phyloP scores from a whole-genome alignment of 2,329 filamentous ascomycete species.

The Aspergillaceae sp. region DNA sequence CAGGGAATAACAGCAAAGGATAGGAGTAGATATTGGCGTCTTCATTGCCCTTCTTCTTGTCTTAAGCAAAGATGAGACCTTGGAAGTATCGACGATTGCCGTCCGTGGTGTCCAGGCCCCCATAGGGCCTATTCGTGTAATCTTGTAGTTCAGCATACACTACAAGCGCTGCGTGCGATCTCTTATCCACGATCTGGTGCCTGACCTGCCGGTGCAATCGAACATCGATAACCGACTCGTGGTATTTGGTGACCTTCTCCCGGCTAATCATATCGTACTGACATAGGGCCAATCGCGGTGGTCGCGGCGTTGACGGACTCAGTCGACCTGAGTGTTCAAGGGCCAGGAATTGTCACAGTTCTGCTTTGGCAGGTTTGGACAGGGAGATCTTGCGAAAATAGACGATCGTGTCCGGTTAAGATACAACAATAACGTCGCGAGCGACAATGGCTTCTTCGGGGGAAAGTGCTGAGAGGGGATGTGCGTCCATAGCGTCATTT shows the following conservation, averaged over 20 bases:
- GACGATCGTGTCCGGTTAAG: slow-evolving; percentile 23
- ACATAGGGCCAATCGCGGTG: slow-evolving; percentile 44
- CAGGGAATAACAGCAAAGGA: slow-evolving; percentile 43
- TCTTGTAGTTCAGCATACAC: slow-evolving; percentile 23
- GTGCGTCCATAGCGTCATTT: slow-evolving; percentile 15
- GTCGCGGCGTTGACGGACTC: slow-evolving; percentile 34
- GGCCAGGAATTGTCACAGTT: slow-evolving; percentile 41
- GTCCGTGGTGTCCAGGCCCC: slow-evolving; percentile 42
- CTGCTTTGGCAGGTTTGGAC: slow-evolving; percentile 42
- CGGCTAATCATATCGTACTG: slow-evolving; percentile 50
- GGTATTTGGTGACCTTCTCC: slow-evolving; percentile 45
- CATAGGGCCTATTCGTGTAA: slow-evolving; percentile 38
- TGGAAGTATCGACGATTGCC: slow-evolving; percentile 46
- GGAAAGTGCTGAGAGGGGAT: slow-evolving; percentile 28
- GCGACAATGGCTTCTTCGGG: slow-evolving; percentile 26
- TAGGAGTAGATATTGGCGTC: slow-evolving; percentile 57
- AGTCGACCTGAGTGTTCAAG: slow-evolving; percentile 40
- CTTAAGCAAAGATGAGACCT: slow-evolving; percentile 43
- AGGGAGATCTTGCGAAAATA: slow-evolving; percentile 45
- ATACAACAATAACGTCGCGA: slow-evolving; percentile 24
- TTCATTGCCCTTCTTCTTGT: slow-evolving; percentile 33
- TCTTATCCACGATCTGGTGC: slow-evolving; percentile 41
- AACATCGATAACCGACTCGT: slow-evolving; percentile 47
- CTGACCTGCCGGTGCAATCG: slow-evolving; percentile 33
- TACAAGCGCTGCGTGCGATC: slow-evolving; percentile 42